Conservation (phyloP, 345 rosid genomes). For the Physaria fendleri region DNA sequence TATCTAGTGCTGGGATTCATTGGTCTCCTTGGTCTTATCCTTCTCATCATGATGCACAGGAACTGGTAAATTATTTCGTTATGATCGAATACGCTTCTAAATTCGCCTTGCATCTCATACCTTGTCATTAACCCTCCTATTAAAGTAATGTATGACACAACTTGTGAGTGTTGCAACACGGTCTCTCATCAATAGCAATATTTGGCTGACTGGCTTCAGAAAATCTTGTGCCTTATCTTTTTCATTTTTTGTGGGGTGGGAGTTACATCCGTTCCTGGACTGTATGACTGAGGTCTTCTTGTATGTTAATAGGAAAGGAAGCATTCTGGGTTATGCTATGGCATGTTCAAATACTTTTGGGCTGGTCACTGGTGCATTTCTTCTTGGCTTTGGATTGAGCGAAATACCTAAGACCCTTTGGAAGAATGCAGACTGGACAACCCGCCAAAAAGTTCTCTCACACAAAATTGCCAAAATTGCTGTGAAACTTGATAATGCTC, state of each 20-base stretch:
- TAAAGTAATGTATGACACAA: neutral
- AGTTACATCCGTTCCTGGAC: neutral
- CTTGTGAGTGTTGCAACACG: neutral
- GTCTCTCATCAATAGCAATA: neutral
- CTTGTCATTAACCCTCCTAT: neutral
- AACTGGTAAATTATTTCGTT: conserved; percentile 36
- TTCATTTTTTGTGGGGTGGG: neutral
- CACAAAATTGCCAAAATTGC: conserved; percentile 98
- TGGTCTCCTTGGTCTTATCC: conserved; percentile 88
- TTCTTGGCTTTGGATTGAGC: conserved; percentile 98
- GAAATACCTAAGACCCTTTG: conserved; percentile 89
- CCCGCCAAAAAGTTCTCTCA: conserved; percentile 92
- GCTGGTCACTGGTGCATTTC: conserved; percentile 97
- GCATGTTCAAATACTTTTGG: conserved; percentile 99
- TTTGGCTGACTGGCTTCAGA: neutral
- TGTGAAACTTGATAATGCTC: conserved; percentile 94
- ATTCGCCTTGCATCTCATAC: neutral
- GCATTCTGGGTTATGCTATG: conserved; percentile 89
- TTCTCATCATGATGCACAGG: conserved; percentile 65
- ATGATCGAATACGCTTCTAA: neutral
- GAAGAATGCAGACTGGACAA: conserved; percentile 91
- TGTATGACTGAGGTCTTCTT: conserved; percentile 1
- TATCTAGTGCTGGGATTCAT: conserved; percentile 82
- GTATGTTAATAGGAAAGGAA: conserved; percentile 41
- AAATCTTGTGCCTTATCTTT: neutral